A percentile compares a stretch with the other conserved stretches of the same genome.
Conservation (phyloP, 805 yeast genomes). For the Starmera amethionina region DNA sequence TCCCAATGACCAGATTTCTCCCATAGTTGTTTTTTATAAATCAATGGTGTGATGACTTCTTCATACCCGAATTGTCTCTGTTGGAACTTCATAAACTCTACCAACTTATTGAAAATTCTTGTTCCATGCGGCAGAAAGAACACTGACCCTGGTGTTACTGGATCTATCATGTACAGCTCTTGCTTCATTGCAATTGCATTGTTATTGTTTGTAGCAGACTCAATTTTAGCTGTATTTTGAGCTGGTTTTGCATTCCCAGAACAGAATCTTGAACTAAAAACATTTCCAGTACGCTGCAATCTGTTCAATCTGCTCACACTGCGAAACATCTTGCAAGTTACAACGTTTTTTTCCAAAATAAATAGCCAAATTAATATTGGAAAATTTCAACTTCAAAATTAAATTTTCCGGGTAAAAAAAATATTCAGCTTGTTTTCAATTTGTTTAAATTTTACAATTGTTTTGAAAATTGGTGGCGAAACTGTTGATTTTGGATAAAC, state of each 20-base stretch:
- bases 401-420: too few relatives aligned
- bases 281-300: too few relatives aligned
- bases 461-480: not conserved
- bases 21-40: constrained; percentile 79
- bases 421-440: too few relatives aligned
- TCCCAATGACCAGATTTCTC: constrained; percentile 94
- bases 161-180: constrained; percentile 68
- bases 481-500: not conserved
- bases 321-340: too few relatives aligned
- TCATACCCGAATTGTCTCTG: constrained; percentile 75
- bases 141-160: constrained; percentile 81
- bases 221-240: not conserved
- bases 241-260: too few relatives aligned
- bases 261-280: too few relatives aligned
- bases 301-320: too few relatives aligned
- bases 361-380: too few relatives aligned
- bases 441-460: too few relatives aligned
- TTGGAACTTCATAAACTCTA: constrained; percentile 77
- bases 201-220: constrained; percentile 14
- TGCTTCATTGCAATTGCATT: constrained; percentile 36
- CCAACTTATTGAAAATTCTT: constrained; percentile 67
- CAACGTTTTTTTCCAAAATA: too few relatives aligned
- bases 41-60: constrained; percentile 88
- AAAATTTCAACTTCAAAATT: too few relatives aligned
- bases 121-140: constrained; percentile 94